A percentile compares a stretch with the other conserved stretches of the same genome.
Evolutionary conservation across 2,329 filamentous ascomycete genomes (phyloP).

Genomic region (Pseudogymnoascus sp.): DNA sequence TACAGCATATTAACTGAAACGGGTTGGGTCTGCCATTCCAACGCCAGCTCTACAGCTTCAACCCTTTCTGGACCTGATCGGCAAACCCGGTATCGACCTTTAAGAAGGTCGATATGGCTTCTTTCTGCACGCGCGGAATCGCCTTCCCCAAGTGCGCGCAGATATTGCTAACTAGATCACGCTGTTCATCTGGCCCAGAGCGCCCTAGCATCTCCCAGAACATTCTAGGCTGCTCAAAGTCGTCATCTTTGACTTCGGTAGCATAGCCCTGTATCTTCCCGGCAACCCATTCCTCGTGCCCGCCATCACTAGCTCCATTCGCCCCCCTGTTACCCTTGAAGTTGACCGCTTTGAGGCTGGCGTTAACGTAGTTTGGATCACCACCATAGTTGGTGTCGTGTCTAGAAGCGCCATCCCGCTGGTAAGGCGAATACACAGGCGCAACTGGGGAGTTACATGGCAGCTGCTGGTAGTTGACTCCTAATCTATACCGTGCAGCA

Average conservation of each 20-base stretch:
- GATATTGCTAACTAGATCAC: neutral
- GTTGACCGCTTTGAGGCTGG: conserved; percentile 22
- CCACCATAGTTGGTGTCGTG: conserved; percentile 36
- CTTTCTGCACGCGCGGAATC: neutral
- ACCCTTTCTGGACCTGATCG: neutral
- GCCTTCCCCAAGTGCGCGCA: neutral
- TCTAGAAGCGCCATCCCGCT: conserved; percentile 33
- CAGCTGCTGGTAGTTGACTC: conserved; percentile 50
- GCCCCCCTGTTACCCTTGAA: conserved; percentile 10
- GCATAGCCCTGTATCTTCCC: conserved; percentile 17
- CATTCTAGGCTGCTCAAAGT: conserved; percentile 33
- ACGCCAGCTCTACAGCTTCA: neutral
- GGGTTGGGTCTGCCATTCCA: too few species aligned
- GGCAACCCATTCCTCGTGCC: conserved; percentile 26
- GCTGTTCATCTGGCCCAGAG: neutral
- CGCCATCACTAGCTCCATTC: conserved; percentile 5
- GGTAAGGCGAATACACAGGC: conserved; percentile 35
- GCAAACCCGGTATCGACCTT: neutral
- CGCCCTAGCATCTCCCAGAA: conserved; percentile 29
- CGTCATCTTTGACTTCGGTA: conserved; percentile 29
- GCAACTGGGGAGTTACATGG: conserved; percentile 38
- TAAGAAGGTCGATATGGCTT: neutral
- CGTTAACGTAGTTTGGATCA: conserved; percentile 36
- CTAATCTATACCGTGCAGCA: conserved; percentile 50
- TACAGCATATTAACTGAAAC: neutral